These are phyloP conservation scores for Lolium multiflorum DNA, from an alignment of 176 grass and related monocot species.

Conservation along the genomic window DNA sequence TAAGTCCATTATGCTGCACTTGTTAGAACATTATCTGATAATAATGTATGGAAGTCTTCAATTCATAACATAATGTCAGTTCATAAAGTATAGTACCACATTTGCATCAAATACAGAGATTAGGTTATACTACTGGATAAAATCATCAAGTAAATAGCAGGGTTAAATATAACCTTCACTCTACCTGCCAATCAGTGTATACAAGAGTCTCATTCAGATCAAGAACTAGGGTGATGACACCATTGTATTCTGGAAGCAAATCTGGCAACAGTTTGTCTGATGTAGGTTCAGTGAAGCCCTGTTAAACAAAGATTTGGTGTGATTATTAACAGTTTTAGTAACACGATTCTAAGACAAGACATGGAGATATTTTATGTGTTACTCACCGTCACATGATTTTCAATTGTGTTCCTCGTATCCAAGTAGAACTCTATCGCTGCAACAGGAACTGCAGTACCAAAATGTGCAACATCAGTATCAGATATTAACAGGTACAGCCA, in stretches of 20 bases:
- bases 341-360: slow-evolving; percentile 9
- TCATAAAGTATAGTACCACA: slow-evolving; percentile 10
- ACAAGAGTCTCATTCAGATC: slow-evolving; percentile 97
- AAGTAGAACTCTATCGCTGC: slow-evolving; percentile 70
- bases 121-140: slow-evolving; percentile 10
- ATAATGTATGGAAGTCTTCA: not conserved
- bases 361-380: slow-evolving; percentile 24
- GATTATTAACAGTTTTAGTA: slow-evolving; percentile 26
- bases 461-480: slow-evolving; percentile 27
- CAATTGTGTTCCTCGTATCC: slow-evolving; percentile 65
- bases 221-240: slow-evolving; percentile 88
- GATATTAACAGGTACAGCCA: slow-evolving; percentile 23
- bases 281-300: slow-evolving; percentile 97
- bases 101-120: slow-evolving; percentile 23
- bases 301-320: slow-evolving; percentile 16
- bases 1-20: not conserved
- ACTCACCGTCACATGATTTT: slow-evolving; percentile 82
- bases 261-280: slow-evolving; percentile 95
- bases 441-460: slow-evolving; percentile 62
- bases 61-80: not conserved
- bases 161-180: not conserved
- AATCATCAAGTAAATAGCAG: slow-evolving; percentile 8
- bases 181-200: slow-evolving; percentile 92
- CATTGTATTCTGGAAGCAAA: slow-evolving; percentile 68
- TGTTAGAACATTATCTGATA: slow-evolving; percentile 11